These are phyloP conservation scores for Mycena kentingensis DNA, from an alignment of 768 basidiomycete species.

Conservation along the genomic window DNA sequence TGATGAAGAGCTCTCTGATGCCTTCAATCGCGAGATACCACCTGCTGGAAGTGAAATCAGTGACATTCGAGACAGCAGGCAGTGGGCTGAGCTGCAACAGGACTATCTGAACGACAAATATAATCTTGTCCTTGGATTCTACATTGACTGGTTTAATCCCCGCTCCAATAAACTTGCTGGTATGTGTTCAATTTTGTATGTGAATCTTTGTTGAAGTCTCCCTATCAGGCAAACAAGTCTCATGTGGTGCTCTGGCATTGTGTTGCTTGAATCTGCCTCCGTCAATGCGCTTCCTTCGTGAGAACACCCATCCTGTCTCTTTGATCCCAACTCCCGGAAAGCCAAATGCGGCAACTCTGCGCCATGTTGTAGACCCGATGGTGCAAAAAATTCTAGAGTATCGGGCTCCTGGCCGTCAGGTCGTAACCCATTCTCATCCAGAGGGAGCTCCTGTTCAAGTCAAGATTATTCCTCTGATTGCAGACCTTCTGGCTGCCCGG, in stretches of 20 bases:
- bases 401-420: conserved; percentile 6
- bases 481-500: conserved; percentile 18
- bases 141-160: conserved; percentile 31
- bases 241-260: conserved; percentile 19
- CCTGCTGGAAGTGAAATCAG: not conserved
- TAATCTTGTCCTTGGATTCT: conserved; percentile 25
- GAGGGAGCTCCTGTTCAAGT: conserved; percentile 16
- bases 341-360: conserved; percentile 18
- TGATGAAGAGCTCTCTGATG: not conserved
- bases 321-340: conserved; percentile 31
- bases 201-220: not conserved
- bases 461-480: conserved; percentile 21
- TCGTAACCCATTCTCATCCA: conserved; percentile 18
- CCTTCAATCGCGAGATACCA: not conserved
- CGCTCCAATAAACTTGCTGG: conserved; percentile 25
- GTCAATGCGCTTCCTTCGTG: conserved; percentile 23
- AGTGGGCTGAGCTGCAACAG: conserved; percentile 10
- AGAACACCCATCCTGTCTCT: conserved; percentile 31
- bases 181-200: conserved; percentile 15
- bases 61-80: conserved; percentile 15
- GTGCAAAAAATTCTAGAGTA: conserved; percentile 10
- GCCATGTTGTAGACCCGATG: conserved; percentile 12
- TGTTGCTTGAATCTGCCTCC: conserved; percentile 33
- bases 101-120: conserved; percentile 3
- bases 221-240: conserved; percentile 13